Conservation (phyloP, 78 protist genomes). For the Guillardia theta region DNA sequence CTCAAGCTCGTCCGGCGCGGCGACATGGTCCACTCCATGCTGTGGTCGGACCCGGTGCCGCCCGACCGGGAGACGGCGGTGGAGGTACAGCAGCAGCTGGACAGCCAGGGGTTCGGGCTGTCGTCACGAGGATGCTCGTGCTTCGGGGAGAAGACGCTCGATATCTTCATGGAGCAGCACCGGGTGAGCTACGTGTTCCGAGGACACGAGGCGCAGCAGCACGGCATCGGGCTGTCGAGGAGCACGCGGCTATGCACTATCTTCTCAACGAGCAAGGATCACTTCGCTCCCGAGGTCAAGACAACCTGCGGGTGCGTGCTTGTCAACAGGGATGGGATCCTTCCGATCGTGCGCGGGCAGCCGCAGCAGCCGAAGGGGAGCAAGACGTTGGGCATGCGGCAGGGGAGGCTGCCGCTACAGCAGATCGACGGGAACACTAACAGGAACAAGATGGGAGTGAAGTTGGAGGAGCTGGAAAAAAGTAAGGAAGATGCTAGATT, state of each 20-base stretch:
- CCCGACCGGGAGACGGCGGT: conserved; percentile 17
- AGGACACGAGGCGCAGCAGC: conserved; percentile 39
- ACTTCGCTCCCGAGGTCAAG: not conserved
- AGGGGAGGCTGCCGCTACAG: no score
- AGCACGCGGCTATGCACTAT: conserved; percentile 31
- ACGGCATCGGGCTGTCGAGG: conserved; percentile 41
- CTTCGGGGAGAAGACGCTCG: conserved; percentile 31
- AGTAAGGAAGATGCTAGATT: no score
- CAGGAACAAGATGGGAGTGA: no score
- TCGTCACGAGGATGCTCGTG: conserved; percentile 31
- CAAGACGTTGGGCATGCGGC: no score
- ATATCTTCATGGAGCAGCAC: conserved; percentile 15
- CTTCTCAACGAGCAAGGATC: conserved; percentile 30
- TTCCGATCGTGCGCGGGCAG: conserved; percentile 27
- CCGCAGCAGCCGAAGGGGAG: no score
- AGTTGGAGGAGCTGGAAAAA: no score
- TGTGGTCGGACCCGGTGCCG: conserved; percentile 40
- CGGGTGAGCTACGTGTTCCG: not conserved
- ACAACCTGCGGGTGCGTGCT: conserved; percentile 35
- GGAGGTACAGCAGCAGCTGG: not conserved
- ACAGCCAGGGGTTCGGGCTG: conserved; percentile 39
- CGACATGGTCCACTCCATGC: conserved; percentile 33
- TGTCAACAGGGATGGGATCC: not conserved
- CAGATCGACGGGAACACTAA: no score
- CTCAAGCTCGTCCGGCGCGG: conserved; percentile 21